Conservation (phyloP, 2,329 filamentous ascomycete species). For the Colletotrichum musae region DNA sequence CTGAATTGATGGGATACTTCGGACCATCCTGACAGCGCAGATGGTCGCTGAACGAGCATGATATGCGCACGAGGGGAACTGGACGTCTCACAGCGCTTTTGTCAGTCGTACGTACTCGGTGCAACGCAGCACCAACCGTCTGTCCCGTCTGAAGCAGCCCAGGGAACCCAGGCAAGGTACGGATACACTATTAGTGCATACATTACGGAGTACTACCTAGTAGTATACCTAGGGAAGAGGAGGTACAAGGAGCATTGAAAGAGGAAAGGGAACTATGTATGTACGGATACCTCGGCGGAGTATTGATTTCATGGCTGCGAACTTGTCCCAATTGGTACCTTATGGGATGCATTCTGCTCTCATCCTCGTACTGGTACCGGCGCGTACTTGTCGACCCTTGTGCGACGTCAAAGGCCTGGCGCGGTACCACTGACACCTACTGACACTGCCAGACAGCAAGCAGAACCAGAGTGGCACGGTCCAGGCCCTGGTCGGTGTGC, state of each 20-base stretch:
- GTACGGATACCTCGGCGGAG: conserved; percentile 10
- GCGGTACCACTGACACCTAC: no score
- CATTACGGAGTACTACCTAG: not conserved
- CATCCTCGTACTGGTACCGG: conserved; percentile 12
- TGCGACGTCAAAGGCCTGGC: not conserved
- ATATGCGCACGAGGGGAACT: conserved; percentile 26
- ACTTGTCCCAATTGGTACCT: conserved; percentile 23
- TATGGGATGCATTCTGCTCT: conserved; percentile 16
- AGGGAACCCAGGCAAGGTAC: not conserved
- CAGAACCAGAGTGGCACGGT: conserved; percentile 2
- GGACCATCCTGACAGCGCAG: not conserved
- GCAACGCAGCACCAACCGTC: conserved; percentile 26
- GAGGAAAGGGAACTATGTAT: not conserved
- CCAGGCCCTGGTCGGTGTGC: not conserved
- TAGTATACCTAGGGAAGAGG: not conserved
- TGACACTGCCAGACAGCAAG: no score
- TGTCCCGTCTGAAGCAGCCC: no score
- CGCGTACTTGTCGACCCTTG: not conserved
- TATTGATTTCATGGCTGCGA: conserved; percentile 24
- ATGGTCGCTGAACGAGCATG: conserved; percentile 13
- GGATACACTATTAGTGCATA: no score
- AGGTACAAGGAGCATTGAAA: conserved; percentile 7
- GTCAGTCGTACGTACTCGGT: conserved; percentile 22
- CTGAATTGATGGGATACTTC: no score
- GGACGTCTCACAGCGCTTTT: conserved; percentile 30